phyloP scores from a whole-genome alignment of 345 rosid species.

The Adansonia digitata region DNA sequence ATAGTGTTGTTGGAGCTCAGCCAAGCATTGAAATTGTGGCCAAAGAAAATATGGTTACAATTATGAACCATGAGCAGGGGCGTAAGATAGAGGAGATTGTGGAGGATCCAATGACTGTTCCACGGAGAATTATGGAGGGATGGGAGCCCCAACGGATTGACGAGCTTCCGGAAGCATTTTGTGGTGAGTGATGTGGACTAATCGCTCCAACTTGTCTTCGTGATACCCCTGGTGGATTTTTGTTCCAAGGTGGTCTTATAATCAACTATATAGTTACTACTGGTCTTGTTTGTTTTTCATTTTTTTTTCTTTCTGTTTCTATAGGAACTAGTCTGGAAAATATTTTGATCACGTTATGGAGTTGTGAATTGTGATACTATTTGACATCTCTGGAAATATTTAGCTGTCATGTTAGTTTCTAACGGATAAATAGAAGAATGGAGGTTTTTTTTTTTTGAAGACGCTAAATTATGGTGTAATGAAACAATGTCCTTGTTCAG shows the following conservation, averaged over 20 bases:
- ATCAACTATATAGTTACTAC: not conserved
- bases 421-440: not conserved
- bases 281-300: not conserved
- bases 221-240: not conserved
- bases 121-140: constrained; percentile 67
- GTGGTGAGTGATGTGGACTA: constrained; percentile 42
- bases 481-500: constrained; percentile 32
- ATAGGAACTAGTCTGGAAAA: not conserved
- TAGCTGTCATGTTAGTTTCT: not conserved
- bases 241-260: not conserved
- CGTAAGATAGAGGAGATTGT: constrained; percentile 61
- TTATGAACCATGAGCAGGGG: constrained; percentile 71
- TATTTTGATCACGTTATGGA: not conserved
- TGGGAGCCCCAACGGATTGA: constrained; percentile 82
- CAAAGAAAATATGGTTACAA: constrained; percentile 73
- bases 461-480: not conserved
- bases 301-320: not conserved
- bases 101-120: constrained; percentile 91
- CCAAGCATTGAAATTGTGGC: constrained; percentile 85
- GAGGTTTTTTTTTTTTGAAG: not conserved
- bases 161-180: constrained; percentile 85
- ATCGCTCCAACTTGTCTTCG: not conserved
- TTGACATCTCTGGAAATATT: not conserved
- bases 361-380: not conserved
- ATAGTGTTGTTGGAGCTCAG: constrained; percentile 87